These are phyloP conservation scores for Bipolaris oryzae DNA, from an alignment of 2,329 filamentous ascomycete genomes.

Conservation along the genomic window DNA sequence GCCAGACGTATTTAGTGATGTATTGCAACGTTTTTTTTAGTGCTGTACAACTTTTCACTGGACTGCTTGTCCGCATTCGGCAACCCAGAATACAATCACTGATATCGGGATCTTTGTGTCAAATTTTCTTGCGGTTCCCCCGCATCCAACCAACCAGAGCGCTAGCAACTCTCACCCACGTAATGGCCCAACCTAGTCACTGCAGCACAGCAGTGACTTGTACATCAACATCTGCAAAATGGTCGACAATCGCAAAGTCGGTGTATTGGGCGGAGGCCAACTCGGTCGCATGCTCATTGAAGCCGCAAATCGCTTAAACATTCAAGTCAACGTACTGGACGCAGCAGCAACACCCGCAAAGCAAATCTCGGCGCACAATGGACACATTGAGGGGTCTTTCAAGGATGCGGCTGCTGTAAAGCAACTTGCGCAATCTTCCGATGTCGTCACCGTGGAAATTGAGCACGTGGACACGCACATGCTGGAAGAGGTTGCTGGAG, in stretches of 20 bases:
- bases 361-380: slow-evolving; percentile 76
- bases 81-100: neutral
- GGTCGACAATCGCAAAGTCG: slow-evolving; percentile 44
- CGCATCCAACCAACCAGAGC: slow-evolving; percentile 28
- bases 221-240: slow-evolving; percentile 23
- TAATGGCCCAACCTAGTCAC: slow-evolving; percentile 26
- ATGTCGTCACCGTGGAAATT: slow-evolving; percentile 90
- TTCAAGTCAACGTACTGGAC: slow-evolving; percentile 81
- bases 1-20: neutral
- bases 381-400: slow-evolving; percentile 85
- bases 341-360: slow-evolving; percentile 78
- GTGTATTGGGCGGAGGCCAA: slow-evolving; percentile 55
- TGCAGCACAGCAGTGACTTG: slow-evolving; percentile 16
- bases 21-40: neutral
- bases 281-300: slow-evolving; percentile 94
- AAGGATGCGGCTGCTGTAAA: slow-evolving; percentile 80
- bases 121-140: slow-evolving; percentile 34
- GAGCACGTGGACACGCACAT: slow-evolving; percentile 93
- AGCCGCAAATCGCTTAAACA: slow-evolving; percentile 78
- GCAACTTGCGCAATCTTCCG: slow-evolving; percentile 75
- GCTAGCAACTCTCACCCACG: slow-evolving; percentile 22
- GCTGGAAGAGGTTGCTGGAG: slow-evolving; percentile 77
- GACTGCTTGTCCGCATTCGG: slow-evolving; percentile 7
- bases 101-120: slow-evolving; percentile 17
- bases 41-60: neutral